These are phyloP conservation scores for Lodderomyces margitis DNA, from an alignment of 1,139 yeast genomes.

Conservation along the genomic window DNA sequence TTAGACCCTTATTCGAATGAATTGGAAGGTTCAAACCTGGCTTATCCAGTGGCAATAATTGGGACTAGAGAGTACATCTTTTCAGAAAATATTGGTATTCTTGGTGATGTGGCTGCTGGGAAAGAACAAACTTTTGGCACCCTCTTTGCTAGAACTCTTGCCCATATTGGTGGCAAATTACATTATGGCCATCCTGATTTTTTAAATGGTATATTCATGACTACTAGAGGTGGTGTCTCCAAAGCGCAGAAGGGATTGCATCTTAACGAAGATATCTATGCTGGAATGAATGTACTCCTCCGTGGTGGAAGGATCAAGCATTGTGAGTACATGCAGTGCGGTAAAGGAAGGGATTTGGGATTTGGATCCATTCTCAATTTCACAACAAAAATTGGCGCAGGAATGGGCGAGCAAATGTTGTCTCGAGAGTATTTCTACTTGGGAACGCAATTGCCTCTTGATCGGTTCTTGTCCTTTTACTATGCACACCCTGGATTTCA, in stretches of 20 bases:
- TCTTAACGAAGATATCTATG: constrained; percentile 85
- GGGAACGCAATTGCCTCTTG: constrained; percentile 77
- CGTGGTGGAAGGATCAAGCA: constrained; percentile 88
- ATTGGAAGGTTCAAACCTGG: constrained; percentile 13
- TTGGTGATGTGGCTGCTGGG: constrained; percentile 92
- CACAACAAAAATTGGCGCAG: constrained; percentile 88
- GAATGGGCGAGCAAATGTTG: constrained; percentile 90
- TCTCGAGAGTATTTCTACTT: constrained; percentile 82
- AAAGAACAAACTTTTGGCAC: constrained; percentile 94
- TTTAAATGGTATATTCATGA: constrained; percentile 79
- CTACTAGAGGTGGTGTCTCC: constrained; percentile 87
- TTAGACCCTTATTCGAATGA: constrained; percentile 10
- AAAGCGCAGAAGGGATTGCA: constrained; percentile 87
- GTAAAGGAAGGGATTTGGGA: constrained; percentile 88
- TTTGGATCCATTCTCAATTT: constrained; percentile 81
- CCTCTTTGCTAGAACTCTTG: constrained; percentile 78
- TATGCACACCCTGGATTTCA: constrained; percentile 80
- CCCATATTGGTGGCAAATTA: constrained; percentile 81
- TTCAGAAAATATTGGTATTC: constrained; percentile 79
- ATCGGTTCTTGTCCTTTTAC: constrained; percentile 77
- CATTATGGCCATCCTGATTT: constrained; percentile 95
- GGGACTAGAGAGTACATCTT: constrained; percentile 90
- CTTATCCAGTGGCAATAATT: constrained; percentile 72
- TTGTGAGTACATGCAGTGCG: constrained; percentile 87
- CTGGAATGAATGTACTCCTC: constrained; percentile 80